Conservation (phyloP, 805 yeast genomes). For the Starmerella stigmatis region DNA sequence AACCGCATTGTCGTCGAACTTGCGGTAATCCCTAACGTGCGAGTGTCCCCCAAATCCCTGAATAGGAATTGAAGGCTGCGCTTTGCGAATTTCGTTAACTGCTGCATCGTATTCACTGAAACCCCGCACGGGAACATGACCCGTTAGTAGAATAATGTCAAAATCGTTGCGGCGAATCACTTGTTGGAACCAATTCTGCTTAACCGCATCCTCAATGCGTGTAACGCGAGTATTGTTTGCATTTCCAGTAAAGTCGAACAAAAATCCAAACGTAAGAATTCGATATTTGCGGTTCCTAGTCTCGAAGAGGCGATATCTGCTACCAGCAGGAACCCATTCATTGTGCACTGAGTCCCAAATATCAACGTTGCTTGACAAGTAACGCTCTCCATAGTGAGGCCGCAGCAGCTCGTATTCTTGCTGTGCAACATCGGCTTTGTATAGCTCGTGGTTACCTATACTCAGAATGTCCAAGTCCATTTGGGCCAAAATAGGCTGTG, state of each 20-base stretch:
- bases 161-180: slow-evolving; percentile 35
- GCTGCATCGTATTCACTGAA: slow-evolving; percentile 46
- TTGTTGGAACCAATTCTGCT: slow-evolving; percentile 56
- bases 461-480: slow-evolving; percentile 68
- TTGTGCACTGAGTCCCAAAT: slow-evolving; percentile 28
- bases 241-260: slow-evolving; percentile 61
- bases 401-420: slow-evolving; percentile 57
- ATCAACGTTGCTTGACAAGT: slow-evolving; percentile 41
- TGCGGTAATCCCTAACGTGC: slow-evolving; percentile 74
- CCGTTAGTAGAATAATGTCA: slow-evolving; percentile 61
- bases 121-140: slow-evolving; percentile 65
- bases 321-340: slow-evolving; percentile 53
- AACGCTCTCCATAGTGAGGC: slow-evolving; percentile 46
- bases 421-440: slow-evolving; percentile 49
- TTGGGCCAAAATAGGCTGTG: slow-evolving; percentile 51
- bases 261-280: slow-evolving; percentile 62
- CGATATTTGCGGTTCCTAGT: slow-evolving; percentile 45
- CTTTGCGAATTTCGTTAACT: slow-evolving; percentile 42
- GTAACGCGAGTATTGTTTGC: slow-evolving; percentile 56
- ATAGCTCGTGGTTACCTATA: slow-evolving; percentile 86
- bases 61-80: slow-evolving; percentile 52
- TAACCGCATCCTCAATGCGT: slow-evolving; percentile 44
- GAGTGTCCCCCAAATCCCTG: slow-evolving; percentile 94
- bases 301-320: slow-evolving; percentile 50
- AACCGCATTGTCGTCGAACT: slow-evolving; percentile 54